Evolutionary conservation across 768 basidiomycete species (phyloP), one percentile per base, ranked within the genome.

Genomic region (Mycena galericulata): DNA sequence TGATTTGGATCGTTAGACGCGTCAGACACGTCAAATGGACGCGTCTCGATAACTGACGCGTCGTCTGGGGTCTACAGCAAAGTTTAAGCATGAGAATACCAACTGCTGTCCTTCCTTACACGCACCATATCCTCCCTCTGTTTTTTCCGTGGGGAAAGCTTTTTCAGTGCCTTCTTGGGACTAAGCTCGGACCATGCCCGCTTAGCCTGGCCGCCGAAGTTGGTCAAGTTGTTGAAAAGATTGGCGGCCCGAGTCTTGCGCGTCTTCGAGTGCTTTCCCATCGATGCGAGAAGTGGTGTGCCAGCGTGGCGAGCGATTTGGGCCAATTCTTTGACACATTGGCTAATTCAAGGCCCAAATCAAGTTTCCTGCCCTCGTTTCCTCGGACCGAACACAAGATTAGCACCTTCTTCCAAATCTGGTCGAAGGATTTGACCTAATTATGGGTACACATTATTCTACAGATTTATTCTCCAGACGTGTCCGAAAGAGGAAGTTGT

Each of bases 141-240:
- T 30, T 34, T 59, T 59, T 59, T 58, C 43, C 29, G 15, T 30
- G 56, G 56, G 46, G 46, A 47, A 43, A 58, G 41, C 56, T 43
- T 45, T 46, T 58, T 58, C 22, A 18, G 27, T 1, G 45, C 18
- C 20, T 58, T 58, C 45, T 59, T 45, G 45, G 58, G 58, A 45
- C 58, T 58, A n/a, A 59, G 30, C 46, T 59, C 18, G 8, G 34
- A 43, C 43, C 29, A 59, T 46, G 18, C 58, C 34, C 30, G 24
- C 32, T 59, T 59, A 36, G 45, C 47, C 46, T 59, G 32, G 22
- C n/a, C 18, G 45, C 58, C 43, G 7, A 59, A 1, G n/a, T 47
- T 59, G 18, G 32, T 32, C 27, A 45, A 29, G 30, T 46, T 58
- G 27, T 58, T 58, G 4, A 58, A 43, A 30, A 58, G 43, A 9